Conservation (phyloP, 169 alveolate genomes). For the Eimeria necatrix region DNA sequence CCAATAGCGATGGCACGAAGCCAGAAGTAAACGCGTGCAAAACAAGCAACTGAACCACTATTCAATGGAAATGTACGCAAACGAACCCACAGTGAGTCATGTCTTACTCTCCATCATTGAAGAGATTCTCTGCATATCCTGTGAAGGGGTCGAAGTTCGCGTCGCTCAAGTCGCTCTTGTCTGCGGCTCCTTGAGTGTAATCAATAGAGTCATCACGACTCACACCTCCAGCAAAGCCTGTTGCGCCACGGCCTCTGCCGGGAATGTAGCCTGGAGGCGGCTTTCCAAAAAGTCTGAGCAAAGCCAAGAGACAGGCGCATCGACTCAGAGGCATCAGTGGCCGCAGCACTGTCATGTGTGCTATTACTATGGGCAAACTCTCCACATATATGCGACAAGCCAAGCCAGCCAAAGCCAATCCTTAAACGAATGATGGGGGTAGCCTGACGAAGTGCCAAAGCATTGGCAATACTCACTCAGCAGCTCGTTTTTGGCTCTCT, state of each 20-base stretch:
- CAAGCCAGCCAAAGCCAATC: too few species aligned
- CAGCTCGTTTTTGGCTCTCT: slow-evolving; percentile 60
- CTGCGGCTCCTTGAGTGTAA: slow-evolving; percentile 83
- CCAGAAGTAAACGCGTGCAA: too few species aligned
- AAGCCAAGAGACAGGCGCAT: not conserved
- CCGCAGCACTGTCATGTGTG: not conserved
- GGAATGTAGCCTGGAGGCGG: slow-evolving; percentile 89
- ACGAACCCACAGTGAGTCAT: not conserved
- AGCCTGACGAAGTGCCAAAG: not conserved
- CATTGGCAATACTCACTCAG: slow-evolving; percentile 17
- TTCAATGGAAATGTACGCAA: not conserved
- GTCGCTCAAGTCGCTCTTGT: slow-evolving; percentile 92
- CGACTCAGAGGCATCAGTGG: too few species aligned
- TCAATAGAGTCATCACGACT: slow-evolving; percentile 96
- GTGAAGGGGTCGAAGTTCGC: slow-evolving; percentile 95
- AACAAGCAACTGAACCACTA: not conserved
- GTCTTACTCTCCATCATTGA: slow-evolving; percentile 83
- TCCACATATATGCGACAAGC: not conserved
- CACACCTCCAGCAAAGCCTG: slow-evolving; percentile 96
- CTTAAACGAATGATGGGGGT: not conserved
- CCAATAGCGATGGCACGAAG: too few species aligned
- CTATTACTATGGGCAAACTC: not conserved
- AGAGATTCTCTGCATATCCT: slow-evolving; percentile 90
- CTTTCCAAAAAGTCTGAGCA: slow-evolving; percentile 81
- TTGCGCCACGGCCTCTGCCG: slow-evolving; percentile 91